Percentiles rank a stretch among this genome's conserved stretches.
Evolutionary conservation across 257 asterid genomes (phyloP).

Genomic region (Prunella vulgaris): DNA sequence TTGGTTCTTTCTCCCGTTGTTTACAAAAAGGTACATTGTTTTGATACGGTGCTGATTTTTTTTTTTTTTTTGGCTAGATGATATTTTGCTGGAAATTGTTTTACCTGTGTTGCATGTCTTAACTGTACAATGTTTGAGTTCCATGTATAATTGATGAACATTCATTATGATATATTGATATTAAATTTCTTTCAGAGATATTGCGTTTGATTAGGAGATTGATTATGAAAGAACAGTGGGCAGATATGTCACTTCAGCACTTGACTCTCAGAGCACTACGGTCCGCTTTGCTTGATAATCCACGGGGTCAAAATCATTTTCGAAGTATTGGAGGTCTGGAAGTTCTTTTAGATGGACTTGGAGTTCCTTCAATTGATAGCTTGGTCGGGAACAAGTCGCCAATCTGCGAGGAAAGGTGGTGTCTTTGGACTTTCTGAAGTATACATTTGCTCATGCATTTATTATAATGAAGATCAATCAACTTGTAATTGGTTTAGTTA

Average conservation of each 20-base stretch:
- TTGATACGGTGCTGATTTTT: conserved; percentile 8
- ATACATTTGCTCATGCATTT: conserved; percentile 18
- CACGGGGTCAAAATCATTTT: conserved; percentile 98
- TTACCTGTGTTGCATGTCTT: conserved; percentile 1
- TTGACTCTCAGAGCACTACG: conserved; percentile 82
- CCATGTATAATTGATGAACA: conserved; percentile 16
- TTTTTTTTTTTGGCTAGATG: not conserved
- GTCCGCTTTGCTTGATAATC: conserved; percentile 75
- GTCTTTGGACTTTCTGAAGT: conserved; percentile 22
- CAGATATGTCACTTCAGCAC: conserved; percentile 69
- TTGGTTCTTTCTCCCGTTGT: not conserved
- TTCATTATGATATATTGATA: conserved; percentile 21
- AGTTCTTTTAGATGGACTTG: conserved; percentile 93
- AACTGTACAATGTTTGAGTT: conserved; percentile 13
- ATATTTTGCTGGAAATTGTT: conserved; percentile 1
- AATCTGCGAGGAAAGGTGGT: conserved; percentile 47
- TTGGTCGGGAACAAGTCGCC: conserved; percentile 44
- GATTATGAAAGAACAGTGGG: conserved; percentile 84
- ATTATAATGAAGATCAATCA: conserved; percentile 8
- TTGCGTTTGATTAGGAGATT: conserved; percentile 87
- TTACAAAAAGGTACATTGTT: not conserved
- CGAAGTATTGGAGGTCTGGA: conserved; percentile 98
- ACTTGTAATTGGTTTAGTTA: not conserved
- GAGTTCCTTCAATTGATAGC: conserved; percentile 60
- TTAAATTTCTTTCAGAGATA: conserved; percentile 55